Conservation (phyloP, 805 yeast species). For the Sungouiozyma ichnusensis region DNA sequence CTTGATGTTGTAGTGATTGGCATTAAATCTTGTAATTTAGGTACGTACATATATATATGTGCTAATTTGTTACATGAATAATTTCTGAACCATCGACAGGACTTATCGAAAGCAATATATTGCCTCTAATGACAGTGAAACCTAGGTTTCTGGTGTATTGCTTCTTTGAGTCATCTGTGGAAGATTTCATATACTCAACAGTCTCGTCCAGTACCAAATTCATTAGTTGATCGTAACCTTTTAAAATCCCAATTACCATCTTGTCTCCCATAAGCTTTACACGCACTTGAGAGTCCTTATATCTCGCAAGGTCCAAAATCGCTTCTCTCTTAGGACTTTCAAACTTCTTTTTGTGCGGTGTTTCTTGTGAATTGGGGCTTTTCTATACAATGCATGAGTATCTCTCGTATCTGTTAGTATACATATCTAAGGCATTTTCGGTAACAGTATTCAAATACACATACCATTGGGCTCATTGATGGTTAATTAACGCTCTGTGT, state of each 20-base stretch:
- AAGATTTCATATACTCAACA: slow-evolving; percentile 48
- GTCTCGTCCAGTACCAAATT: slow-evolving; percentile 66
- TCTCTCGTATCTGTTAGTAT: no score
- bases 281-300: slow-evolving; percentile 59
- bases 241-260: slow-evolving; percentile 66
- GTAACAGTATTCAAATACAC: not conserved
- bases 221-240: slow-evolving; percentile 78
- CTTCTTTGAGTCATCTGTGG: slow-evolving; percentile 59
- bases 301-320: slow-evolving; percentile 67
- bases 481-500: no score
- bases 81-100: slow-evolving; percentile 27
- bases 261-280: slow-evolving; percentile 84
- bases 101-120: slow-evolving; percentile 43
- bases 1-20: not conserved
- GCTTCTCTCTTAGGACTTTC: slow-evolving; percentile 89
- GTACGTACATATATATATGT: not conserved
- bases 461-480: not conserved
- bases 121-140: slow-evolving; percentile 77
- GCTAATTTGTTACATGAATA: slow-evolving; percentile 17
- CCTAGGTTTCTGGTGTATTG: slow-evolving; percentile 61
- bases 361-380: slow-evolving; percentile 9
- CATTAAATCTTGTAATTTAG: not conserved
- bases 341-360: slow-evolving; percentile 29
- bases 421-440: no score
- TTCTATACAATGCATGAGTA: no score